phyloP scores from a whole-genome alignment of 73 alveolate genomes.

The Paramecium pentaurelia region DNA sequence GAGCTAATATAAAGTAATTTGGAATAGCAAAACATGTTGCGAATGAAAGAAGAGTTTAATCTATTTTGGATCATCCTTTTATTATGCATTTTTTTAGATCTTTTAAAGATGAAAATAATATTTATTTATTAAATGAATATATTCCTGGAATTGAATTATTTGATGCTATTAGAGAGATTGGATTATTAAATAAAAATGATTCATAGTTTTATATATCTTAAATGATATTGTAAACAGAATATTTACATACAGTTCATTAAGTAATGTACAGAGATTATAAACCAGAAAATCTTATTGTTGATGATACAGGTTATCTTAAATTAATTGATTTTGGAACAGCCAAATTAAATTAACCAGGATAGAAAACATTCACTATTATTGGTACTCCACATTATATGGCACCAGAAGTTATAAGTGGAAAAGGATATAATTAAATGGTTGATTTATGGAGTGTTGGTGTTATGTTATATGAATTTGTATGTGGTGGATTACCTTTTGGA shows the following conservation, averaged over 20 bases:
- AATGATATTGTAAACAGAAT: constrained; percentile 63
- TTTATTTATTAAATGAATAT: constrained; percentile 76
- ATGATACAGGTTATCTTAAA: constrained; percentile 63
- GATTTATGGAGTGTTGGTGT: constrained; percentile 63
- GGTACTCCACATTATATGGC: constrained; percentile 73
- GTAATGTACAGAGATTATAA: constrained; percentile 73
- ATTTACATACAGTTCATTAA: constrained; percentile 70
- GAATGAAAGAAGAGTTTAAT: constrained; percentile 67
- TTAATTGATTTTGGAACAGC: constrained; percentile 68
- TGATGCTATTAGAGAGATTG: constrained; percentile 73
- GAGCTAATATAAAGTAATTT: constrained; percentile 66
- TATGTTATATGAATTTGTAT: constrained; percentile 67
- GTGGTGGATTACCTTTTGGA: constrained; percentile 79
- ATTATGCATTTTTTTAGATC: constrained; percentile 71
- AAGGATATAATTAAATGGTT: constrained; percentile 56
- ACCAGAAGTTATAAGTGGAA: constrained; percentile 66
- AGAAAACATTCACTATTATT: constrained; percentile 50
- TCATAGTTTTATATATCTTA: constrained; percentile 66
- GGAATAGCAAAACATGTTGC: constrained; percentile 68
- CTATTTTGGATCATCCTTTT: constrained; percentile 75
- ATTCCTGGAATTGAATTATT: constrained; percentile 76
- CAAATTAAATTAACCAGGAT: not conserved
- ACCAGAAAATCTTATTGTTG: constrained; percentile 83
- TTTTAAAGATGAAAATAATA: constrained; percentile 69
- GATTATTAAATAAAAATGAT: constrained; percentile 63